Conservation (phyloP, 2,329 filamentous ascomycete genomes). For the Nemania serpens region DNA sequence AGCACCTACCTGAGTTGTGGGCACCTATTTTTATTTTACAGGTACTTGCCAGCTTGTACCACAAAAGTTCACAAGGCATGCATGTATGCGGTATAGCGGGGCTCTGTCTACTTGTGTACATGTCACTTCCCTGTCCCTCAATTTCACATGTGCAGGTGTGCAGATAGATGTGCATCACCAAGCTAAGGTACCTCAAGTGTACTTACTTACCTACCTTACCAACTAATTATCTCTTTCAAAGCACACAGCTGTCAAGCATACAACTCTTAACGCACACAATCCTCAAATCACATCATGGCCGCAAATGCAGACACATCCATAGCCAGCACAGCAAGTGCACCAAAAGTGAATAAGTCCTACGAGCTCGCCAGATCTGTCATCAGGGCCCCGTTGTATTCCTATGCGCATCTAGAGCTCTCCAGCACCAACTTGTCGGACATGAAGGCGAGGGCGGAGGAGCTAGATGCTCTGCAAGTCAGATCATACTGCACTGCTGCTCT, state of each 20-base stretch:
- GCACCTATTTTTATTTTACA: background rate
- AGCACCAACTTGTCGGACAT: slow-evolving; percentile 34
- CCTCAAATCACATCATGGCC: slow-evolving; percentile 8
- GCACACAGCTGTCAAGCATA: no score
- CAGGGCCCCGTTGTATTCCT: slow-evolving; percentile 58
- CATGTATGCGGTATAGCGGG: slow-evolving; percentile 16
- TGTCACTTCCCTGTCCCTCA: background rate
- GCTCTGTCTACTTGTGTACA: background rate
- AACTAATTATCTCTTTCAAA: no score
- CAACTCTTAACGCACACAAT: slow-evolving; percentile 1
- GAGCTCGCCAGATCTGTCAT: slow-evolving; percentile 59
- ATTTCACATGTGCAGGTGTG: slow-evolving; percentile 18
- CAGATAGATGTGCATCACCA: no score
- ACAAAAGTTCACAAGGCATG: background rate
- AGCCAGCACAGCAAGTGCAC: background rate
- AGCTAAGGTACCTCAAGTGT: no score
- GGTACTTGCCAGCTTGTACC: no score
- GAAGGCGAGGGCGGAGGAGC: slow-evolving; percentile 19
- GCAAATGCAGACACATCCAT: slow-evolving; percentile 6
- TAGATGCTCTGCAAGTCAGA: slow-evolving; percentile 67
- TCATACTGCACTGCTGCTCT: slow-evolving; percentile 68
- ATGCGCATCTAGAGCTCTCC: slow-evolving; percentile 59
- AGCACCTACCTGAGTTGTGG: no score
- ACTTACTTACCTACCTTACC: no score
- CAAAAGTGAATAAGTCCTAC: slow-evolving; percentile 46